phyloP scores from a whole-genome alignment of 305 asterid genomes.

The Fraxinus sp. region DNA sequence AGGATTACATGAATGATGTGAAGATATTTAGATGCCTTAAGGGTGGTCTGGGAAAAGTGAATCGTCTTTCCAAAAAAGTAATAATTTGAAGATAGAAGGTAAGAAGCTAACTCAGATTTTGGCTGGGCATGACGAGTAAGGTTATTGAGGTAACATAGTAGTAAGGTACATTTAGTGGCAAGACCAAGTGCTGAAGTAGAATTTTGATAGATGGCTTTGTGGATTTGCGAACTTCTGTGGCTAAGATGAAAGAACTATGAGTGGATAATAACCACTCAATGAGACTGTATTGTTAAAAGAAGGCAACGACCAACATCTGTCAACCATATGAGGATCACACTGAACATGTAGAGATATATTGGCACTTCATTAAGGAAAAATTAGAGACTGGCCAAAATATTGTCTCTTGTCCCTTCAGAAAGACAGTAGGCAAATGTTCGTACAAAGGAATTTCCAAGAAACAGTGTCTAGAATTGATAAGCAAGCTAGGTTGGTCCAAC shows the following conservation, averaged over 20 bases:
- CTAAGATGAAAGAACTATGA: background rate
- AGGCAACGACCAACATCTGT: background rate
- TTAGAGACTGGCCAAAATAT: background rate
- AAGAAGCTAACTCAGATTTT: background rate
- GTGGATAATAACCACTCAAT: background rate
- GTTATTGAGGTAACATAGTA: background rate
- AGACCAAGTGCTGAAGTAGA: background rate
- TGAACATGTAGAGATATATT: background rate
- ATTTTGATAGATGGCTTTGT: background rate
- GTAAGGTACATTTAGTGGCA: background rate
- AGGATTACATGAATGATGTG: background rate
- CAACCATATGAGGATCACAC: background rate
- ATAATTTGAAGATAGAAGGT: background rate
- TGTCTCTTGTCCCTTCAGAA: background rate
- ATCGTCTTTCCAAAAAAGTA: background rate
- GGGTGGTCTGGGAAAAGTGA: background rate
- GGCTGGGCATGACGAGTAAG: background rate
- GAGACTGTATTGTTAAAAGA: background rate
- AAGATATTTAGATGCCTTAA: background rate
- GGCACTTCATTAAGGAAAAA: background rate
- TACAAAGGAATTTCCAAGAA: background rate
- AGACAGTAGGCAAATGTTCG: background rate
- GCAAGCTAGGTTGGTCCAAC: background rate
- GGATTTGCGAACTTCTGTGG: background rate
- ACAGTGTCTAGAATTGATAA: background rate